Conservation (phyloP, 78 protist species). For the Polysphondylium violaceum region DNA sequence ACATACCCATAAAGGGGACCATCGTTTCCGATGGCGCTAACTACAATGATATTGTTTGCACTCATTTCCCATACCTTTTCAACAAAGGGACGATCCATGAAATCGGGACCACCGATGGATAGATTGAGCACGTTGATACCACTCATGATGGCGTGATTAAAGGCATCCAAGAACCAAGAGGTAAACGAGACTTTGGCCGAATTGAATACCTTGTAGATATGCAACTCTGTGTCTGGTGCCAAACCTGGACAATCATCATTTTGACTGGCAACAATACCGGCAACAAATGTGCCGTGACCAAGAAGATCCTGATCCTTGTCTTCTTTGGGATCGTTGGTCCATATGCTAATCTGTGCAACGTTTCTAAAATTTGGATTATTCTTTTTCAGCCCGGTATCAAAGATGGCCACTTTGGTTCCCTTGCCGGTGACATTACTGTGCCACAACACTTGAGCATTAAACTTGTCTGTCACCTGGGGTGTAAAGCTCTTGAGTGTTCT, state of each 20-base stretch:
- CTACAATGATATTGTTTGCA: slow-evolving; percentile 91
- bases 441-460: slow-evolving; percentile 45
- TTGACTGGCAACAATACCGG: slow-evolving; percentile 88
- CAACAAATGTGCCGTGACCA: slow-evolving; percentile 98
- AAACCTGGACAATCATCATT: slow-evolving; percentile 88
- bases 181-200: slow-evolving; percentile 89
- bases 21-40: slow-evolving; percentile 96
- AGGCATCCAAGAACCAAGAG: slow-evolving; percentile 98
- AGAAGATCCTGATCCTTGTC: slow-evolving; percentile 71
- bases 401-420: slow-evolving; percentile 87
- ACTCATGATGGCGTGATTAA: slow-evolving; percentile 92
- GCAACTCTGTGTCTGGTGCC: slow-evolving; percentile 94
- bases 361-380: slow-evolving; percentile 75
- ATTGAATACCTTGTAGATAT: slow-evolving; percentile 94
- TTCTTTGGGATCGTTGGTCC: slow-evolving; percentile 84
- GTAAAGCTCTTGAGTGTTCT: not conserved
- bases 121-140: slow-evolving; percentile 92
- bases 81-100: slow-evolving; percentile 94
- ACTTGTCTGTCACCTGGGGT: slow-evolving; percentile 22
- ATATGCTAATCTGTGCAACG: slow-evolving; percentile 81
- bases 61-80: slow-evolving; percentile 95
- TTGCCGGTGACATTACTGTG: slow-evolving; percentile 47
- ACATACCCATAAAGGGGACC: slow-evolving; percentile 97
- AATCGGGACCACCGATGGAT: slow-evolving; percentile 98
- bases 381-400: slow-evolving; percentile 90